Evolutionary conservation across 2,329 filamentous ascomycete species (phyloP).

Genomic region (Alternaria ethzedia): DNA sequence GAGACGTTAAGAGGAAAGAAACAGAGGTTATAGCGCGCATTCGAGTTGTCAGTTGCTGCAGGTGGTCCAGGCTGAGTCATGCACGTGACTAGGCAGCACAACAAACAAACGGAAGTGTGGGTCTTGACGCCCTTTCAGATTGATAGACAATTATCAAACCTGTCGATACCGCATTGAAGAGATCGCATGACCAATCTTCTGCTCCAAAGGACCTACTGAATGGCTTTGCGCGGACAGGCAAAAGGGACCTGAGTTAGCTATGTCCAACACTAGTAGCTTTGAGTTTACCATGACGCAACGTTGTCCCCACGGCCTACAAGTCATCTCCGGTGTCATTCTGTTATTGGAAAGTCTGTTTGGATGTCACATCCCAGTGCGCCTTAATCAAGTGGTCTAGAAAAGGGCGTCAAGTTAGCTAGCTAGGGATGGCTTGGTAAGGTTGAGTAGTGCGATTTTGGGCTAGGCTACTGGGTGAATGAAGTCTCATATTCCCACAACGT

Average conservation of each 20-base stretch:
- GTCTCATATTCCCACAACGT: not conserved
- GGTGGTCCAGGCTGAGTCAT: not conserved
- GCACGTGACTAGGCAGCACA: not conserved
- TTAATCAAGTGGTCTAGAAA: not conserved
- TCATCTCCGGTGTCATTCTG: not conserved
- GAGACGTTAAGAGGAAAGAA: not conserved
- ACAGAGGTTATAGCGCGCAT: not conserved
- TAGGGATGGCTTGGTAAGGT: not conserved
- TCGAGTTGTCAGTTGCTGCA: not conserved
- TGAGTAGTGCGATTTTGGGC: not conserved
- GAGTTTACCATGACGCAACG: not conserved
- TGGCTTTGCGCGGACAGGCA: not conserved
- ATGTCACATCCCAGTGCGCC: not conserved
- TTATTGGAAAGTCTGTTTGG: not conserved
- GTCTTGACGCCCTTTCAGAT: not conserved
- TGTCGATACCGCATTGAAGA: not conserved
- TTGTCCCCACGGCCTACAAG: not conserved
- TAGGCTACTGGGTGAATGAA: not conserved
- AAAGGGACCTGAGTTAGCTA: not conserved
- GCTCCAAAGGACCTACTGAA: not conserved
- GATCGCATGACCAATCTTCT: not conserved
- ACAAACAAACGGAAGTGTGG: not conserved
- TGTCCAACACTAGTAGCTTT: not conserved
- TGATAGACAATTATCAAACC: not conserved
- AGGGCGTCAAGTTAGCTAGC: not conserved